Evolutionary conservation across 1,284 basidiomycete species (phyloP).

Genomic region (Tremellales sp.): DNA sequence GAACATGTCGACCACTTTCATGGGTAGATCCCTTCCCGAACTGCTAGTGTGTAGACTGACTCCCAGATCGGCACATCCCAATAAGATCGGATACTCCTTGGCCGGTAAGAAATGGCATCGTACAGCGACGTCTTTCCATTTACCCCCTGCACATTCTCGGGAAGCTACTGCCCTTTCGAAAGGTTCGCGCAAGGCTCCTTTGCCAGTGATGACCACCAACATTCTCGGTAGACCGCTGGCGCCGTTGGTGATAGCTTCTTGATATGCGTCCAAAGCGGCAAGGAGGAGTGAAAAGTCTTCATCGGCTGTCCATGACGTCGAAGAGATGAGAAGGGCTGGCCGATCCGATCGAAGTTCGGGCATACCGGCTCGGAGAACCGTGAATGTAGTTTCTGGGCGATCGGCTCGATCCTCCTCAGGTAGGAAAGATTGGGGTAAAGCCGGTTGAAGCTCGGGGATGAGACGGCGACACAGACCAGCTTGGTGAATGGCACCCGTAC

Average conservation of each 20-base stretch:
- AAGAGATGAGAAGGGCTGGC: constrained; percentile 82
- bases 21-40: constrained; percentile 87
- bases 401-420: constrained; percentile 20
- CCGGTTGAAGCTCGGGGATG: constrained; percentile 25
- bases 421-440: constrained; percentile 41
- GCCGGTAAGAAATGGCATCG: constrained; percentile 82
- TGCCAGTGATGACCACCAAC: constrained; percentile 84
- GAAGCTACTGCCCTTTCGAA: constrained; percentile 67
- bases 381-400: constrained; percentile 18
- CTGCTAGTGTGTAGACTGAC: constrained; percentile 87
- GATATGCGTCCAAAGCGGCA: constrained; percentile 61
- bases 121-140: constrained; percentile 78
- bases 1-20: constrained; percentile 99
- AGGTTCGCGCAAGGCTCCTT: constrained; percentile 68
- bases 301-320: constrained; percentile 96
- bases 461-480: constrained; percentile 68
- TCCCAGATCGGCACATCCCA: constrained; percentile 88
- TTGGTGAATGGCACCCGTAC: constrained; percentile 61
- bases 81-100: constrained; percentile 76
- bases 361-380: constrained; percentile 9
- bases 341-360: constrained; percentile 59
- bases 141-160: constrained; percentile 51
- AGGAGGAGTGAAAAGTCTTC: constrained; percentile 89
- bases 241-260: constrained; percentile 18
- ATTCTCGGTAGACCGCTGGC: constrained; percentile 64